Percentiles rank a stretch among this genome's conserved stretches.
Evolutionary conservation across 2,329 filamentous ascomycete species (phyloP).

Genomic region (Hymenoscyphus infarciens): DNA sequence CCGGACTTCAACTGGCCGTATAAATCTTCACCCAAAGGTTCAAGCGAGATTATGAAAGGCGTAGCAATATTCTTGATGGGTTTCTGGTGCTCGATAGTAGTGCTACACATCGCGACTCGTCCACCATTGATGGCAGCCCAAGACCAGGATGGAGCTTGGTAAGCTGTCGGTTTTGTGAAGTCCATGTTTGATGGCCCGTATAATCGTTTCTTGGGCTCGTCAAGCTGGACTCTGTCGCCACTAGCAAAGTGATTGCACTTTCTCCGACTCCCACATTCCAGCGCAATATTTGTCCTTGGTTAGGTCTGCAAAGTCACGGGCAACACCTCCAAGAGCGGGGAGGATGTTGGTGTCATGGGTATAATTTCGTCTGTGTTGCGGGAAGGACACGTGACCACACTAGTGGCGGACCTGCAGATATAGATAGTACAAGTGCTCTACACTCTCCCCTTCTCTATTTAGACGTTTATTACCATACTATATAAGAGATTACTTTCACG

Average conservation of each 20-base stretch:
- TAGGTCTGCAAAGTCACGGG: neutral
- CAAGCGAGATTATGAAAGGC: too few relatives aligned
- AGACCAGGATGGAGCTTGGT: conserved; percentile 6
- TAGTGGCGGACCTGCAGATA: too few relatives aligned
- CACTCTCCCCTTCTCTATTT: too few relatives aligned
- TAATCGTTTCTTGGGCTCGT: neutral
- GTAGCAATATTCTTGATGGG: too few relatives aligned
- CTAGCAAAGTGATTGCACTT: neutral
- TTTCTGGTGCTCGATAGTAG: too few relatives aligned
- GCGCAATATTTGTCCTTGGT: conserved; percentile 7
- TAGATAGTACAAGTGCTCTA: too few relatives aligned
- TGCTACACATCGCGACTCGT: neutral
- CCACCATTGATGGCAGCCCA: conserved; percentile 5
- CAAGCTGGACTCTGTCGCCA: too few relatives aligned
- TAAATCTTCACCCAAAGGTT: too few relatives aligned
- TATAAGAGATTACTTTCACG: too few relatives aligned
- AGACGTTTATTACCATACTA: too few relatives aligned
- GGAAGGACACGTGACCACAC: too few relatives aligned
- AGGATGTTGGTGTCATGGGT: conserved; percentile 5
- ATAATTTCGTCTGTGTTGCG: too few relatives aligned
- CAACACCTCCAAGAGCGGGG: conserved; percentile 10
- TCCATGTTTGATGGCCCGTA: neutral
- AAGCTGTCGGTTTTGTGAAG: neutral
- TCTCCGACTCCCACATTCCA: conserved; percentile 8
- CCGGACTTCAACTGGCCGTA: neutral